phyloP scores from a whole-genome alignment of 2,329 filamentous ascomycete genomes.

The Trichoderma sp. region DNA sequence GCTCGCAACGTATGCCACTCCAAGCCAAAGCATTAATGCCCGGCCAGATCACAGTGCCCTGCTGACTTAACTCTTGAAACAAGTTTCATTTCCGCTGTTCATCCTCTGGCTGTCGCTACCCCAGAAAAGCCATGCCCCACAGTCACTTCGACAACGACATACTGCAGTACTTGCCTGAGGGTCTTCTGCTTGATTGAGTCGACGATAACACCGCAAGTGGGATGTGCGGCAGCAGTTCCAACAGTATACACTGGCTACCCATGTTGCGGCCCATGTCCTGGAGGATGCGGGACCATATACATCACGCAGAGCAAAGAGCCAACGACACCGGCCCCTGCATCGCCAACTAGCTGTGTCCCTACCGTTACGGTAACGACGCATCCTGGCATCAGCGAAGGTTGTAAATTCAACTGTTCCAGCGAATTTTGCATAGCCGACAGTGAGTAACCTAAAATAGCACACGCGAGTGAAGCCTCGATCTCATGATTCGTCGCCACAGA shows the following conservation, averaged over 20 bases:
- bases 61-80: neutral
- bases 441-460: neutral
- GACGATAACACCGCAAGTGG: neutral
- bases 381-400: conserved; percentile 15
- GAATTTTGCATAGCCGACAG: conserved; percentile 26
- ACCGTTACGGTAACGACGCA: conserved; percentile 25
- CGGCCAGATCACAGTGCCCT: neutral
- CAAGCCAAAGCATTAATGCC: neutral
- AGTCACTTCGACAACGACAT: neutral
- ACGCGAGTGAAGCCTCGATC: neutral
- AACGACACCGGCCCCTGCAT: neutral
- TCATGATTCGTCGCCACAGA: conserved; percentile 10
- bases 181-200: neutral
- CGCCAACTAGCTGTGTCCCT: conserved; percentile 19
- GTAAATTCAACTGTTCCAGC: conserved; percentile 22
- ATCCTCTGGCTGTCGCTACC: neutral
- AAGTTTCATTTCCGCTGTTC: neutral
- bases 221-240: neutral
- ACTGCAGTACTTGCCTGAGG: neutral
- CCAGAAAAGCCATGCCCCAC: neutral
- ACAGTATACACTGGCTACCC: neutral
- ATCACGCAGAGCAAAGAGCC: neutral
- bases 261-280: neutral
- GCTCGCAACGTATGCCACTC: neutral
- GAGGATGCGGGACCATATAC: neutral